Percentiles rank a stretch among this genome's conserved stretches.
Evolutionary conservation across 1,284 basidiomycete species (phyloP).

Genomic region (Apiotrichum domesticum): DNA sequence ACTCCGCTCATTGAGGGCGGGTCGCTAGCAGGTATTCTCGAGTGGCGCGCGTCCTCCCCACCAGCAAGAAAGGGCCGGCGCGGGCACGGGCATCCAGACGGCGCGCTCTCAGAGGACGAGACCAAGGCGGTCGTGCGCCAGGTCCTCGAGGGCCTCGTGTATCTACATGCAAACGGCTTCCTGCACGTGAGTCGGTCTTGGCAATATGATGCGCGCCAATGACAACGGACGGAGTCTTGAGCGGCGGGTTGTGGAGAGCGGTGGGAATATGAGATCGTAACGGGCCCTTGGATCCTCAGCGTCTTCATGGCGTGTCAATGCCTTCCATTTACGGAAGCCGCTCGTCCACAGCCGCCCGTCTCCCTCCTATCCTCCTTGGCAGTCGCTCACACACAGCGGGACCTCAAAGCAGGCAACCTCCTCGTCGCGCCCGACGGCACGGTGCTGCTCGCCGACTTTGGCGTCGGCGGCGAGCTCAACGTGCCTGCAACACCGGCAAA

Average conservation of each 20-base stretch:
- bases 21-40: constrained; percentile 35
- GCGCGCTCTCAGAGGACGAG: constrained; percentile 35
- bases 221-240: too few species aligned
- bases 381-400: constrained; percentile 22
- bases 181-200: constrained; percentile 57
- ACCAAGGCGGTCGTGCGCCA: constrained; percentile 58
- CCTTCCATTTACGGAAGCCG: not conserved
- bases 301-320: not conserved
- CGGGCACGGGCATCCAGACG: constrained; percentile 6
- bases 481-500: constrained; percentile 14
- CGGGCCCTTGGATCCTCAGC: not conserved
- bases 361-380: too few species aligned
- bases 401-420: constrained; percentile 71
- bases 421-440: constrained; percentile 70
- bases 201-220: not conserved
- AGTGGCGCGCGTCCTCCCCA: constrained; percentile 25
- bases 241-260: too few species aligned
- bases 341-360: too few species aligned
- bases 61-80: not conserved
- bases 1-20: constrained; percentile 39
- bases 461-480: constrained; percentile 54
- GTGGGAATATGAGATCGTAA: too few species aligned
- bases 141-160: constrained; percentile 73
- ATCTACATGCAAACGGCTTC: constrained; percentile 81
- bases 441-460: constrained; percentile 90